These are phyloP conservation scores for Colletotrichum falcatum DNA, from an alignment of 2,329 filamentous ascomycete genomes.

Conservation along the genomic window DNA sequence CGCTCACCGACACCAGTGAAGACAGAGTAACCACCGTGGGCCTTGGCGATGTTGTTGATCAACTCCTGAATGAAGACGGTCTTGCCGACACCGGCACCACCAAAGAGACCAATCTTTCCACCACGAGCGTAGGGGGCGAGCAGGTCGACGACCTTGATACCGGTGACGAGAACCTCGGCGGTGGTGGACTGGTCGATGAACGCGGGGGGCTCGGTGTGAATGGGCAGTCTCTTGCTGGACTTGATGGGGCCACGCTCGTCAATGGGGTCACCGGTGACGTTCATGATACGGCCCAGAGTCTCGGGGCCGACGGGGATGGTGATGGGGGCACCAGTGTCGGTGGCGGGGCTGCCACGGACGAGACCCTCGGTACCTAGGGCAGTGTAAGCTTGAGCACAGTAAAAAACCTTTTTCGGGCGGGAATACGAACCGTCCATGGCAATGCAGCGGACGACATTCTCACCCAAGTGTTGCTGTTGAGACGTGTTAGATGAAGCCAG, in stretches of 20 bases:
- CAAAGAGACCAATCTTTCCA: conserved; percentile 99
- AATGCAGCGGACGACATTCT: conserved; percentile 99
- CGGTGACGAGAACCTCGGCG: conserved; percentile 96
- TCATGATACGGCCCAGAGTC: conserved; percentile 99
- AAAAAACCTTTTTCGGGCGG: conserved; percentile 42
- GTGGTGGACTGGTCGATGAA: conserved; percentile 97
- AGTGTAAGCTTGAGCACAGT: conserved; percentile 34
- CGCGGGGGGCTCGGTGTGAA: conserved; percentile 92
- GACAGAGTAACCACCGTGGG: conserved; percentile 99
- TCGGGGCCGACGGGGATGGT: conserved; percentile 93
- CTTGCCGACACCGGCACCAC: conserved; percentile 99
- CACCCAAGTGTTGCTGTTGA: conserved; percentile 95
- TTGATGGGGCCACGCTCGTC: conserved; percentile 99
- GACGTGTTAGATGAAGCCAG: conserved; percentile 51
- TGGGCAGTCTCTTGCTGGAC: conserved; percentile 85
- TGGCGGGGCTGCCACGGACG: conserved; percentile 86
- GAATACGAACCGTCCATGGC: conserved; percentile 93
- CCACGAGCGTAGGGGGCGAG: conserved; percentile 99
- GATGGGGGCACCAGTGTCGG: conserved; percentile 94
- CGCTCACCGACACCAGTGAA: conserved; percentile 99
- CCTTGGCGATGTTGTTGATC: conserved; percentile 99
- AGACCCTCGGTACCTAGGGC: conserved; percentile 96
- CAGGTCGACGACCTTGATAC: conserved; percentile 99
- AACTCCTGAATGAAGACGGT: conserved; percentile 99
- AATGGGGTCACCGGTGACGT: conserved; percentile 99